Base-by-base conservation (phyloP, 352 stramenopile genomes). In the Elongisporangium undulatum region DNA sequence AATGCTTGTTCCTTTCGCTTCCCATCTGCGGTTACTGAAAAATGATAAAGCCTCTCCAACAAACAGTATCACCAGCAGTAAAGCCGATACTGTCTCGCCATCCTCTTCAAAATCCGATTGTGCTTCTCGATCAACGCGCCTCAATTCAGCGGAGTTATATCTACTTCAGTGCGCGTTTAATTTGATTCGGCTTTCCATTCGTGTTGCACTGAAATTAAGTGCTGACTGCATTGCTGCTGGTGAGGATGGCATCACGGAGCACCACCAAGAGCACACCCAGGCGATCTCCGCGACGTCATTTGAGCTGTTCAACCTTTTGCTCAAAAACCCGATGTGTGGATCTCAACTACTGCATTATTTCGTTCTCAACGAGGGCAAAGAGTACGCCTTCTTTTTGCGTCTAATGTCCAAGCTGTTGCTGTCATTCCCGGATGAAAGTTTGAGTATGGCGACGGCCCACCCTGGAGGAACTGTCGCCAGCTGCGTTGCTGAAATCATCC, bases 341-440 rank as follows among this genome's bases (percentile, higher is more conserved):
- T 53, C 66, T 3, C 82, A 90, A 50, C 51, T 92, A 7, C 57
- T 86, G 13, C 56, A 62, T 29, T 87, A 87, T 39, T 90, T 90
- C 55, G 48, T 84, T 17, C 62, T 55, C 38, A 89, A 87, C 23
- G 69, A 82, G 61, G 71, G 63, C 55, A 84, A 82, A 22, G 78
- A 89, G 53, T 90, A 75, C 48, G 75, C 76, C 0, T 88, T 88
- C 67, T 91, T 92, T 58, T 53, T 90, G 20, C 78, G 77, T 0
- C 38, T 90, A 16, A 88, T 88, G 77, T 58, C 74, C 9, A 90
- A 85, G 61, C 61, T 92, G 39, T 66, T 91, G 4, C 63, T 67
- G 3, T 66, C 73, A 8, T 89, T 89, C 67, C 61, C 75, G 13
- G 64, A 73, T 15, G 72, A 89, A 26, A 52, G 39, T 24, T 39